Evolutionary conservation across 352 stramenopile genomes (phyloP).

Genomic region (Phytophthora sp.): DNA sequence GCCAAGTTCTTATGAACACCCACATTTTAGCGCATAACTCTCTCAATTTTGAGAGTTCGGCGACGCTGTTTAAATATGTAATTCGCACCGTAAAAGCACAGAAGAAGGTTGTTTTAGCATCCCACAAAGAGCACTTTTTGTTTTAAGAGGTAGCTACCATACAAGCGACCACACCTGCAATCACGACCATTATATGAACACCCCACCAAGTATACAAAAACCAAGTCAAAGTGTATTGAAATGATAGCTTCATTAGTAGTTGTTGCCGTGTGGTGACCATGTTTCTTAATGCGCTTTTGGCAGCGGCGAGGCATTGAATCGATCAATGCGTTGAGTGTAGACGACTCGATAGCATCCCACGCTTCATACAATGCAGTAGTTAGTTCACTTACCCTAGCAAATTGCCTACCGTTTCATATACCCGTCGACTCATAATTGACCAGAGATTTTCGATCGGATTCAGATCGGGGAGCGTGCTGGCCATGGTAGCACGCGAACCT

Average conservation of each 20-base stretch:
- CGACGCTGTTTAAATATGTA: no score
- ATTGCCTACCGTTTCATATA: slow-evolving; percentile 21
- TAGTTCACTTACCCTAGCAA: not conserved
- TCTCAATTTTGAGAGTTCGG: no score
- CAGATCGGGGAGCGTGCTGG: slow-evolving; percentile 23
- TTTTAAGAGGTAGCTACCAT: no score
- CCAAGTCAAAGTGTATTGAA: not conserved
- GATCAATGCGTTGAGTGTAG: not conserved
- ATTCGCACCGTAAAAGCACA: no score
- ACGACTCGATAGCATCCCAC: not conserved
- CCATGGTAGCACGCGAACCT: slow-evolving; percentile 19
- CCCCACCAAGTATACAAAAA: not conserved
- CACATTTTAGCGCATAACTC: no score
- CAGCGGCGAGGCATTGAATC: slow-evolving; percentile 5
- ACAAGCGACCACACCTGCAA: no score
- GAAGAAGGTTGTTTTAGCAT: no score
- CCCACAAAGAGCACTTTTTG: no score
- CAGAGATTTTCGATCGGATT: slow-evolving; percentile 34
- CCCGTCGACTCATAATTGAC: slow-evolving; percentile 10
- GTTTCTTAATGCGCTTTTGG: slow-evolving; percentile 12
- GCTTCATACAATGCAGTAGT: not conserved
- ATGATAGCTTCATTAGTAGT: slow-evolving; percentile 13
- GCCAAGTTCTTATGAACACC: no score
- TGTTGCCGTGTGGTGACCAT: slow-evolving; percentile 10
- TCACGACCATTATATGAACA: no score